phyloP scores from a whole-genome alignment of 1,284 basidiomycete species.

The Lentinus polychrous region DNA sequence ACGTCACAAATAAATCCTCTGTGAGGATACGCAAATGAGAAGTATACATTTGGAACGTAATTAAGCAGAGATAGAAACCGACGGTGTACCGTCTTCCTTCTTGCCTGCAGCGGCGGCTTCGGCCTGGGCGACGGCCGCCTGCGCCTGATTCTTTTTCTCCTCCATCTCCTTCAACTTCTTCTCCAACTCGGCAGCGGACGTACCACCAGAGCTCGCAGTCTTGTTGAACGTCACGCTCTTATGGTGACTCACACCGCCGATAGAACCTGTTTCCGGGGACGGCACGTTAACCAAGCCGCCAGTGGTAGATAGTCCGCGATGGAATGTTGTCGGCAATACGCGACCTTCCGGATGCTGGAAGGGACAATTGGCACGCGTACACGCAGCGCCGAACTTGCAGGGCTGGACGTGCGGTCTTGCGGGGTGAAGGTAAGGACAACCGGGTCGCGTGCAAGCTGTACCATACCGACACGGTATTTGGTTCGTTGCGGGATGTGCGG shows the following conservation, averaged over 20 bases:
- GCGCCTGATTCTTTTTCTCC: slow-evolving; percentile 48
- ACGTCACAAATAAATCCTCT: too few relatives aligned
- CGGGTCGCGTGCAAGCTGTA: slow-evolving; percentile 4
- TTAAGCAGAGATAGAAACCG: slow-evolving; percentile 49
- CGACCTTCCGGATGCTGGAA: slow-evolving; percentile 61
- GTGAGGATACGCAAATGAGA: too few relatives aligned
- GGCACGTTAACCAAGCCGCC: slow-evolving; percentile 53
- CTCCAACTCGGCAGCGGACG: slow-evolving; percentile 43
- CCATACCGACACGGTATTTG: slow-evolving; percentile 5
- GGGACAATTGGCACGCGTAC: slow-evolving; percentile 68
- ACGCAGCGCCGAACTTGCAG: slow-evolving; percentile 71
- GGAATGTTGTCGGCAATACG: slow-evolving; percentile 68
- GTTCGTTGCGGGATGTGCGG: not conserved
- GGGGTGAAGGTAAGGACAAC: slow-evolving; percentile 12
- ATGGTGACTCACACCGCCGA: slow-evolving; percentile 52
- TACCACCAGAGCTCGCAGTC: slow-evolving; percentile 24
- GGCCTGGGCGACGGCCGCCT: slow-evolving; percentile 52
- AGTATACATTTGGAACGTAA: not conserved
- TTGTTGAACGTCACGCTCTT: slow-evolving; percentile 64
- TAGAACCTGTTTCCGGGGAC: slow-evolving; percentile 58
- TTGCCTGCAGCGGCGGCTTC: slow-evolving; percentile 49
- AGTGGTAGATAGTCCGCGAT: slow-evolving; percentile 59
- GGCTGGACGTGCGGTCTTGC: slow-evolving; percentile 22
- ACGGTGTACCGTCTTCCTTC: slow-evolving; percentile 45
- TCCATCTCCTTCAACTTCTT: slow-evolving; percentile 53